phyloP scores from a whole-genome alignment of 2,329 filamentous ascomycete species.

The Fusarium mexicanum region DNA sequence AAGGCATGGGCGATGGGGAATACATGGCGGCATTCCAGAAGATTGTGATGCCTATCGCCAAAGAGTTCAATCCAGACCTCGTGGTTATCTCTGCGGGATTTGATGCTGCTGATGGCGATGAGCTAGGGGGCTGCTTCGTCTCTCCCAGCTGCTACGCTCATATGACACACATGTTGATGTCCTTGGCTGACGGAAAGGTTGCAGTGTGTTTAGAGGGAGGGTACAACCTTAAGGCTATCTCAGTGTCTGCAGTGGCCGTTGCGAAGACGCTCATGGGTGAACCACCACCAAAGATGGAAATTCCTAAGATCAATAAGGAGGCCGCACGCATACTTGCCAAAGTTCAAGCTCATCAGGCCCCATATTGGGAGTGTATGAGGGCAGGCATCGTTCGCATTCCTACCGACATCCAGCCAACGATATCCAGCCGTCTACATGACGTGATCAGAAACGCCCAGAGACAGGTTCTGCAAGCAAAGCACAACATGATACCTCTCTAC shows the following conservation, averaged over 20 bases:
- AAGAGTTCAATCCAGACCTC: conserved; percentile 92
- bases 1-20: conserved; percentile 93
- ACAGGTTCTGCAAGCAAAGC: conserved; percentile 73
- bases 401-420: conserved; percentile 58
- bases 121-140: conserved; percentile 92
- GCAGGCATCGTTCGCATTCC: conserved; percentile 68
- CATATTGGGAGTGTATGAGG: conserved; percentile 90
- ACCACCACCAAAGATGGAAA: conserved; percentile 72
- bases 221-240: conserved; percentile 94
- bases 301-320: conserved; percentile 67
- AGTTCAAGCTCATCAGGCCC: conserved; percentile 69
- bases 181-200: conserved; percentile 86
- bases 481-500: conserved; percentile 82
- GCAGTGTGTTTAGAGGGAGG: conserved; percentile 95
- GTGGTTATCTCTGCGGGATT: conserved; percentile 97
- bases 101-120: conserved; percentile 92
- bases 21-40: conserved; percentile 97
- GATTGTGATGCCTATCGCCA: conserved; percentile 94
- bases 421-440: conserved; percentile 76
- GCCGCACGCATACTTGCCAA: conserved; percentile 66
- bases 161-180: conserved; percentile 99
- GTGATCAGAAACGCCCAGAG: conserved; percentile 82
- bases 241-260: conserved; percentile 89
- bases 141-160: conserved; percentile 92
- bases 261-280: conserved; percentile 95